phyloP scores from a whole-genome alignment of 768 basidiomycete genomes.

The Podaxis pistillaris region DNA sequence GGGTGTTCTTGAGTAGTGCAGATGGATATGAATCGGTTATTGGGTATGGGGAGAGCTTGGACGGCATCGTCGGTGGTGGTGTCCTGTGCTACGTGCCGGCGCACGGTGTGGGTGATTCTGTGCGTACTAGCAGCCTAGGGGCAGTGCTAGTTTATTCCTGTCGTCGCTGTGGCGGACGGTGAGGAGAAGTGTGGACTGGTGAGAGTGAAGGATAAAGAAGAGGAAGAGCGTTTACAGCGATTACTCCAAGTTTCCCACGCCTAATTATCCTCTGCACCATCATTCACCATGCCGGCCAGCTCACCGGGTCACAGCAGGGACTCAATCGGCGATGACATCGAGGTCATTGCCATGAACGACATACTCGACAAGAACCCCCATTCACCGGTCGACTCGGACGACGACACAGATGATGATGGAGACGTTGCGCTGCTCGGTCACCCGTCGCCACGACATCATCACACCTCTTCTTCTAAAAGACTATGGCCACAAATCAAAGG shows the following conservation, averaged over 20 bases:
- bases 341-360: conserved; percentile 32
- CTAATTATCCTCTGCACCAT: conserved; percentile 9
- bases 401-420: conserved; percentile 36
- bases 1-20: conserved; percentile 56
- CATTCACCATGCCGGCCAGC: conserved; percentile 27
- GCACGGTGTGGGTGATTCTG: neutral
- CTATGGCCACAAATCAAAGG: conserved; percentile 56
- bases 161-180: conserved; percentile 16
- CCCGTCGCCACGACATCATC: conserved; percentile 16
- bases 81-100: neutral
- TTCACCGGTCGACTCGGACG: conserved; percentile 35
- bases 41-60: conserved; percentile 52
- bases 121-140: neutral
- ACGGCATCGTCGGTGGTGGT: conserved; percentile 48
- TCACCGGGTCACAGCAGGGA: conserved; percentile 26
- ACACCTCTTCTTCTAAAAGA: conserved; percentile 18
- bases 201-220: conserved; percentile 13
- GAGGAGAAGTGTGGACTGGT: conserved; percentile 12
- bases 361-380: conserved; percentile 18
- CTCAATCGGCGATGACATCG: conserved; percentile 31
- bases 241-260: conserved; percentile 17
- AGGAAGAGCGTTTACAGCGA: conserved; percentile 10
- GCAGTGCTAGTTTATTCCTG: conserved; percentile 13
- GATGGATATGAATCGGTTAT: conserved; percentile 53
- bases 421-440: conserved; percentile 42